Conservation (phyloP, 2,329 filamentous ascomycete genomes). For the Capronia americana region DNA sequence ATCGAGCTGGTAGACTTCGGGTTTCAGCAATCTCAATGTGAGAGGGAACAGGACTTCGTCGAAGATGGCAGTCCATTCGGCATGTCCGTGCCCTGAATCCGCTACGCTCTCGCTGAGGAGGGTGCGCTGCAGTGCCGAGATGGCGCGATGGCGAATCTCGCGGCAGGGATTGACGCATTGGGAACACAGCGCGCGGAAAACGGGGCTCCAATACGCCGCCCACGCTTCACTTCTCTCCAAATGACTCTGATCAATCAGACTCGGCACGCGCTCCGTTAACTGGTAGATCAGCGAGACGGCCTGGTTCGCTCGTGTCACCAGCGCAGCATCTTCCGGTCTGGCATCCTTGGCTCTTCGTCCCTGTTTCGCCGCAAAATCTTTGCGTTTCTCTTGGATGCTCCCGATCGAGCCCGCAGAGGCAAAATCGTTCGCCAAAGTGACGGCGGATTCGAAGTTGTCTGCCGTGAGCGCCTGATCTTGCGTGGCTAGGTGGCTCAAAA, state of each 20-base stretch:
- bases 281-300: constrained; percentile 82
- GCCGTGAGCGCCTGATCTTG: constrained; percentile 80
- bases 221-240: constrained; percentile 90
- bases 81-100: constrained; percentile 42
- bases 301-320: constrained; percentile 77
- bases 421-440: constrained; percentile 86
- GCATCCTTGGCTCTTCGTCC: constrained; percentile 37
- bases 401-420: constrained; percentile 76
- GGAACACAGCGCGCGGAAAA: constrained; percentile 84
- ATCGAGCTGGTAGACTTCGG: constrained; percentile 91
- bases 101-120: constrained; percentile 79
- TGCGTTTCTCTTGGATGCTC: constrained; percentile 39
- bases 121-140: constrained; percentile 82
- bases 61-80: constrained; percentile 95
- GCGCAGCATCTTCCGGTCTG: constrained; percentile 66
- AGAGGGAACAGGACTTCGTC: constrained; percentile 91
- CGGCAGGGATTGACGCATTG: constrained; percentile 95
- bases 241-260: constrained; percentile 90
- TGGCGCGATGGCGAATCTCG: constrained; percentile 87
- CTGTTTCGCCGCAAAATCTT: constrained; percentile 38
- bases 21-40: constrained; percentile 84
- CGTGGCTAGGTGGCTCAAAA: constrained; percentile 76
- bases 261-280: constrained; percentile 80
- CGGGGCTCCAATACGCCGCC: constrained; percentile 97
- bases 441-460: constrained; percentile 91